phyloP scores from a whole-genome alignment of 768 basidiomycete species.

The Boletus tylopilopsis region DNA sequence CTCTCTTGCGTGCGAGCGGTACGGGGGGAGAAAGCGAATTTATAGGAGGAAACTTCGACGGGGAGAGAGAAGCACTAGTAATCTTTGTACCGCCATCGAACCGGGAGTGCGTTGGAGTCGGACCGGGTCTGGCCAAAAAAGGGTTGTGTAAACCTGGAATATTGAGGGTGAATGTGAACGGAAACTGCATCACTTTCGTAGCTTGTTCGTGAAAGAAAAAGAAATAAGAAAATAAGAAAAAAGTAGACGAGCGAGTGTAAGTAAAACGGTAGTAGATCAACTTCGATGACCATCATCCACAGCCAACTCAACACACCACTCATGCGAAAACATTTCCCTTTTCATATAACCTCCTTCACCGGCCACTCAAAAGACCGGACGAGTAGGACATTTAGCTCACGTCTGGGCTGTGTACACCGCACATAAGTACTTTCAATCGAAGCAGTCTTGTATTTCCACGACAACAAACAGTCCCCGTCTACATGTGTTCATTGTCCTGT shows the following conservation, averaged over 20 bases:
- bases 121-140: slow-evolving; percentile 39
- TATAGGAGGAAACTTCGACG: slow-evolving; percentile 12
- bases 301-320: not conserved
- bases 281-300: not conserved
- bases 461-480: too few relatives aligned
- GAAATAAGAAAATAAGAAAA: not conserved
- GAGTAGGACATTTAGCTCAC: too few relatives aligned
- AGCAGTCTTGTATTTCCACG: too few relatives aligned
- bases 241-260: not conserved
- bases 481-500: too few relatives aligned
- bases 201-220: slow-evolving; percentile 20
- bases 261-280: not conserved
- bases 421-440: too few relatives aligned
- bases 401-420: too few relatives aligned
- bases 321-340: slow-evolving; percentile 11
- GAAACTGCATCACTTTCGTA: slow-evolving; percentile 47
- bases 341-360: not conserved
- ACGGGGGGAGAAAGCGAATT: slow-evolving; percentile 34
- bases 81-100: slow-evolving; percentile 21
- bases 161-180: slow-evolving; percentile 68
- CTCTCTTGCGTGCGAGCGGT: slow-evolving; percentile 54
- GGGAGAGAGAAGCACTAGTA: slow-evolving; percentile 15
- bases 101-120: slow-evolving; percentile 20
- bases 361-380: too few relatives aligned
- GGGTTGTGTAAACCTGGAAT: slow-evolving; percentile 68